Conservation (phyloP, 345 rosid species). For the Passiflora organensis region DNA sequence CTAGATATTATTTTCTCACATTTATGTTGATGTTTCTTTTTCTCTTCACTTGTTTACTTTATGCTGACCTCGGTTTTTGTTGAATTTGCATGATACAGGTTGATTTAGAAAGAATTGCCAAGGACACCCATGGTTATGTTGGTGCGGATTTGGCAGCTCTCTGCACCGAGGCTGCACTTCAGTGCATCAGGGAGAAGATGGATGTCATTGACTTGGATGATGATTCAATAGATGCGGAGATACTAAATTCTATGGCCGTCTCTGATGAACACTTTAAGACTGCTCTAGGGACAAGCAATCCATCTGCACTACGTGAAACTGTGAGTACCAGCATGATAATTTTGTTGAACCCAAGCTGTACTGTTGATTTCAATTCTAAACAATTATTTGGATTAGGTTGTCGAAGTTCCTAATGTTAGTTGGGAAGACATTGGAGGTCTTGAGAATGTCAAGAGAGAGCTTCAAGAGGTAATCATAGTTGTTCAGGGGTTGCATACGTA, state of each 20-base stretch:
- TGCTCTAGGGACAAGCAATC: constrained; percentile 23
- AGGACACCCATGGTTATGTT: constrained; percentile 22
- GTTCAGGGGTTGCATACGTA: neutral
- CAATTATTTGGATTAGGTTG: constrained; percentile 6
- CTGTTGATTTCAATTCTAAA: neutral
- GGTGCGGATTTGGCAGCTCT: constrained; percentile 24
- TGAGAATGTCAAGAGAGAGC: constrained; percentile 23
- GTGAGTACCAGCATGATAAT: neutral
- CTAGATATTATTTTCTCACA: too few species aligned
- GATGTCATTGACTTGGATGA: constrained; percentile 22
- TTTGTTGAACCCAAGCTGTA: too few species aligned
- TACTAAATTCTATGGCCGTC: constrained; percentile 18
- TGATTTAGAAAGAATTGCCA: constrained; percentile 16
- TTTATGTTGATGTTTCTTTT: too few species aligned
- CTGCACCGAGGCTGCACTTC: constrained; percentile 19
- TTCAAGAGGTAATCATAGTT: constrained; percentile 15
- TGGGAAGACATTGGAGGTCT: constrained; percentile 21
- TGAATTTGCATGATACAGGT: neutral
- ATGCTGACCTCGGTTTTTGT: neutral
- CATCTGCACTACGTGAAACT: constrained; percentile 22
- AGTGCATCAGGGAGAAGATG: constrained; percentile 25
- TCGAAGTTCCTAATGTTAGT: constrained; percentile 18
- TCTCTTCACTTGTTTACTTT: too few species aligned
- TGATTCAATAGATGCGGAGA: constrained; percentile 20
- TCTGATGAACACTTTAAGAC: constrained; percentile 17